Percentiles rank a stretch among this genome's conserved stretches.
These are phyloP conservation scores for Lodderomyces metapsilosis DNA, from an alignment of 1,139 yeast species.

Conservation along the genomic window DNA sequence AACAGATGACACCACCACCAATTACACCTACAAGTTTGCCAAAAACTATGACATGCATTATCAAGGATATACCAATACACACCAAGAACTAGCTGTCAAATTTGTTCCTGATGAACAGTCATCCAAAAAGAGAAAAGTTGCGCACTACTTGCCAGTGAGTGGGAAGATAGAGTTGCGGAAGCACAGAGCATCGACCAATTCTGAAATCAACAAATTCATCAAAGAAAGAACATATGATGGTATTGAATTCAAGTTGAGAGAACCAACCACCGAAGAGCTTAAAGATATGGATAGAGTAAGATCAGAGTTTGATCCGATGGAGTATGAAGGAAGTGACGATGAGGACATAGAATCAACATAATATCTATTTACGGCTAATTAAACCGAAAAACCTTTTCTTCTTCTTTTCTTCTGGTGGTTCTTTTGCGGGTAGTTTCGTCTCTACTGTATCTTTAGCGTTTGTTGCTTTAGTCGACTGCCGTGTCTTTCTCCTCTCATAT, in stretches of 20 bases:
- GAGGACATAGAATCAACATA: constrained; percentile 18
- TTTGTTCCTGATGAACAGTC: constrained; percentile 54
- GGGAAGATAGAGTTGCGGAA: constrained; percentile 82
- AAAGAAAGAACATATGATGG: constrained; percentile 52
- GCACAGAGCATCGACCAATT: constrained; percentile 57
- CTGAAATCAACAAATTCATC: constrained; percentile 50
- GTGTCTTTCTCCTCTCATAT: constrained; percentile 16
- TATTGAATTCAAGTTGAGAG: constrained; percentile 63
- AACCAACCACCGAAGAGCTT: constrained; percentile 70
- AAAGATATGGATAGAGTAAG: constrained; percentile 65
- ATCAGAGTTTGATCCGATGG: constrained; percentile 72
- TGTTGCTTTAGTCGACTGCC: background rate
- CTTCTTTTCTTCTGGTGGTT: constrained; percentile 1
- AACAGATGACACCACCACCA: constrained; percentile 35
- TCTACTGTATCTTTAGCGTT: background rate
- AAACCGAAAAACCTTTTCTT: constrained; percentile 1
- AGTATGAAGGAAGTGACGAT: constrained; percentile 51
- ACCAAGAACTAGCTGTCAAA: constrained; percentile 46
- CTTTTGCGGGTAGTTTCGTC: background rate
- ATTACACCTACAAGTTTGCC: constrained; percentile 57
- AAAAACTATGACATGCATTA: constrained; percentile 83
- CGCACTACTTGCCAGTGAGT: constrained; percentile 73
- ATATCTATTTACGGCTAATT: background rate
- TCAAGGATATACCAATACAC: constrained; percentile 42
- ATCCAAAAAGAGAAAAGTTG: constrained; percentile 50